Base-by-base conservation (phyloP, 2,329 filamentous ascomycete species). In the Calonectria ilicicola region DNA sequence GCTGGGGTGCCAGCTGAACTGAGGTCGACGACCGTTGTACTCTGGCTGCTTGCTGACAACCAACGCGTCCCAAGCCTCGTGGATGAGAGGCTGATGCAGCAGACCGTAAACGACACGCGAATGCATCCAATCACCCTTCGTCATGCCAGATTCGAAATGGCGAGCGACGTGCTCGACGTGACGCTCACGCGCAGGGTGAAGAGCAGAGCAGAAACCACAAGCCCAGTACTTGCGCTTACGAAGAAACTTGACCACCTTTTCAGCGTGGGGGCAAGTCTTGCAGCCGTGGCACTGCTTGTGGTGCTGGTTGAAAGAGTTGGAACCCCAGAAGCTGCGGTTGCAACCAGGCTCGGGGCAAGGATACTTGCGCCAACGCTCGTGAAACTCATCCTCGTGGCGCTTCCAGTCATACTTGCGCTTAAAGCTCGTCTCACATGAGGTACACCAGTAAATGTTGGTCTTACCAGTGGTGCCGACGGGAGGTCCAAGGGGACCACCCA, bases 341-440 rank as follows among this genome's bases (percentile, higher is more conserved):
- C 92, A 93, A 75, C 86, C 86, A 10, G 85, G 86, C 75, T 91
- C 91, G 7, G 91, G 91, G 78, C 91, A 93, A 15, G 91, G 90
- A 81, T 92, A 93, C 79, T 92, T 92, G 74, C 91, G 89, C 85
- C 90, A 90, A 67, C 91, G 90, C 84, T 93, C 91, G 82, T 93
- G 91, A 78, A 93, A 92, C 81, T 92, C 91, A 77, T 93, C 91
- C 80, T 93, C 91, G 81, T 93, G 92, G 38, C 90, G 88, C 82
- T 92, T 92, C 92, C 90, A 93, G 81, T 93, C 91, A 74, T 92
- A 91, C 80, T 93, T 93, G 75, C 91, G 88, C 84, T 91, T 91
- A 79, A 93, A 91, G 56, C 90, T 91, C 62, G 91, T 92, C 80
- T 93, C 91, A 81, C 87, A 90, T 21, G 87, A 88, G 5, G 88